Evolutionary conservation across 2,329 filamentous ascomycete species (phyloP), one percentile per base, ranked within the genome.

Genomic region (Penicillium sp.): DNA sequence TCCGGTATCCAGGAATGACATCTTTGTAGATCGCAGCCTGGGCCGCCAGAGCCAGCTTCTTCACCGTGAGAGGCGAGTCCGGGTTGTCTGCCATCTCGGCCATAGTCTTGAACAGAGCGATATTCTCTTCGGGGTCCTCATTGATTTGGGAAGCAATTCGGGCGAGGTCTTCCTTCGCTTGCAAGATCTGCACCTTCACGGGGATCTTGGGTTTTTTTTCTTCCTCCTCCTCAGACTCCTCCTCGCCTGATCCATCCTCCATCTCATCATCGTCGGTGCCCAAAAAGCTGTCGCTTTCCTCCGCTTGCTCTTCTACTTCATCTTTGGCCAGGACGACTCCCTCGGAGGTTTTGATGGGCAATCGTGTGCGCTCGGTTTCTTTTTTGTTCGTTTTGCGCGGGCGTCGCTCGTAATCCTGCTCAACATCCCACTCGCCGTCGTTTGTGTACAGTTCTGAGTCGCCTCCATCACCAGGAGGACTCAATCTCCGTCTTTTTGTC

Each of bases 21-120:
- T 97, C 94, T 73, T 93, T 96, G 80, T 93, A 99, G 12, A 97
- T 86, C 0, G 92, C 85, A 71, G 94, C 82, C 74, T 97, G 92
- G 22, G 94, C 91, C 46, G 88, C 89, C 60, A 99, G 78, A 6
- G 89, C 87, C 57, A 99, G 81, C 74, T 96, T 96, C 77, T 90
- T 88, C 50, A 99, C 87, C 2, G 88, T 86, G 14, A 83, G 73
- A 59, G 92, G 73, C 5, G 72, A 64, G n/a, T 66, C 86, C n/a
- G 57, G 51, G 14, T 81, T 80, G 52, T 86, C 81, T 20, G 88
- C 87, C 63, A 96, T 84, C 66, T 89, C 84, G 29, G 87, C 87
- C 66, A 97, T 78, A 4, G 84, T 83, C 72, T 90, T 92, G 78
- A 97, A 88, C 20, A 87, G 85, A 42, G 86, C 85, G 40, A 88